Evolutionary conservation across 176 grass and related monocot genomes (phyloP).

Genomic region (Aegilops sharonensis): DNA sequence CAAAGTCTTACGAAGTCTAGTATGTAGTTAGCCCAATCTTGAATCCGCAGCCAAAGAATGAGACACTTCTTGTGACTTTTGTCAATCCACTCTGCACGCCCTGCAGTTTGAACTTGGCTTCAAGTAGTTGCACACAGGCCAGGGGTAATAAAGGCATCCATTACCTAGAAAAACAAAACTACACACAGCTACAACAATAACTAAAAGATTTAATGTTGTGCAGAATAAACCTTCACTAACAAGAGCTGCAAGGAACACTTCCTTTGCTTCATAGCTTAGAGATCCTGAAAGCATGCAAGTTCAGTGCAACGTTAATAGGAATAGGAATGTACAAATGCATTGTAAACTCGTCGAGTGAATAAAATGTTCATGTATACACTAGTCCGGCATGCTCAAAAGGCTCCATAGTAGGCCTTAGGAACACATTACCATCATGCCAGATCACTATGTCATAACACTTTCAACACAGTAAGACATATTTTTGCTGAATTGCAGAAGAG

Average conservation of each 20-base stretch:
- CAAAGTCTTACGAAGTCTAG: constrained; percentile 65
- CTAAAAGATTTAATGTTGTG: constrained; percentile 1
- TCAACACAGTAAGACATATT: background rate
- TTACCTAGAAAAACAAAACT: background rate
- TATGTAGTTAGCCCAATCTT: constrained; percentile 95
- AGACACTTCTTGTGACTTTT: constrained; percentile 95
- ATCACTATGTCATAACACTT: background rate
- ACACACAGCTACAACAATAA: constrained; percentile 26
- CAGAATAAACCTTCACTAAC: constrained; percentile 72
- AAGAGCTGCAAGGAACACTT: constrained; percentile 80
- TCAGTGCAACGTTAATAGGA: constrained; percentile 1
- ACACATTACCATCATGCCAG: background rate
- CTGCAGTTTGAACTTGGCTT: constrained; percentile 42
- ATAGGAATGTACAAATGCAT: background rate
- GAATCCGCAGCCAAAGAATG: constrained; percentile 89
- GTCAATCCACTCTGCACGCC: constrained; percentile 90
- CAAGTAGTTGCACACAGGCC: background rate
- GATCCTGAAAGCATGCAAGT: constrained; percentile 57
- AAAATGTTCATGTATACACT: background rate
- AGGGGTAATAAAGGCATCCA: background rate
- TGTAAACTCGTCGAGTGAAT: background rate
- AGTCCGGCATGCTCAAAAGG: background rate
- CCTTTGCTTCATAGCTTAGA: constrained; percentile 93
- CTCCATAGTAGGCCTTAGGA: background rate
- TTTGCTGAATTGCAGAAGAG: background rate